Evolutionary conservation across 345 rosid species (phyloP), one percentile per base, ranked within the genome.

Genomic region (Camelina hispida): DNA sequence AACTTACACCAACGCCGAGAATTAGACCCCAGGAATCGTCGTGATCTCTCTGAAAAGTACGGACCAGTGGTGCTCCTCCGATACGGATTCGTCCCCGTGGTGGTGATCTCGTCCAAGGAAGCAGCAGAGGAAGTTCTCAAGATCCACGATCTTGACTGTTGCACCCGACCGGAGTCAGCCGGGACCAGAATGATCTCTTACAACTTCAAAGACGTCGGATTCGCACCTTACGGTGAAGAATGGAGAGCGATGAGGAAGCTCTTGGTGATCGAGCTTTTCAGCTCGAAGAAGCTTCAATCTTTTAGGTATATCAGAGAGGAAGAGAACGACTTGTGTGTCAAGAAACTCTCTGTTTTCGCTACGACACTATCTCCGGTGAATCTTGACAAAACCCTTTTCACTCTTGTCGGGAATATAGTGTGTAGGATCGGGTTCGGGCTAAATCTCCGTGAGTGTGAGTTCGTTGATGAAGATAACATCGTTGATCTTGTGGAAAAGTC

Each of bases 1-100:
- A 84, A 82, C 75, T 71, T 86, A 50, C 84, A 78, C 74, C 76
- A 67, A 14, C 8, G 61, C 48, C 10, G 48, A 35, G 75, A 43
- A 9, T 3, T 47, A 17, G 50, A 17, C 60, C 75, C 53, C n/a
- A 53, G 62, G 37, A 35, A 35, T 35, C 2, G 40, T 35, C 40
- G 40, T 9, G 9, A 37, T 9, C 37, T 71, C 17, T 66, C 77
- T 15, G 35, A 71, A 25, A 74, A 59, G 43, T 48, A 52, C 38
- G 80, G 77, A 14, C 68, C 78, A 7, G 73, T 80, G 25, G 48
- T 72, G 69, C 54, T 71, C 62, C 70, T 80, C 13, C 73, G 15
- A 4, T 62, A 66, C 11, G 77, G 80, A 20, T 34, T 59, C 12
- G 25, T 17, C 0, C 78, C 71, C 0, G 25, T 53, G n/a, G 40